phyloP scores from a whole-genome alignment of 257 asterid genomes.

The Solanum habrochaites region DNA sequence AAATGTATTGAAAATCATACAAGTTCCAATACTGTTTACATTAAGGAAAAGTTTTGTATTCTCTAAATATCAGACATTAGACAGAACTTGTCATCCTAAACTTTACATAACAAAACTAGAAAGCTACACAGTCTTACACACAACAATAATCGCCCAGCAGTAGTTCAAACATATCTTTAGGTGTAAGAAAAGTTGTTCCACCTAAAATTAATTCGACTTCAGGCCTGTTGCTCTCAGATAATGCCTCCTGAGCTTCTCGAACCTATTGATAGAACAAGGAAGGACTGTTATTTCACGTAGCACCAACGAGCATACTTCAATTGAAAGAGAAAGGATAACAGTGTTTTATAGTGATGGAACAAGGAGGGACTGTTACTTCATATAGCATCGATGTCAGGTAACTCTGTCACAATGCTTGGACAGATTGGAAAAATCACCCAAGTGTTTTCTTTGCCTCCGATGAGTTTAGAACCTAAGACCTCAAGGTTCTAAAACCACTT shows the following conservation, averaged over 20 bases:
- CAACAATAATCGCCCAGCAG: conserved; percentile 69
- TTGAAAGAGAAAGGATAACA: neutral
- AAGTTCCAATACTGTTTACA: neutral
- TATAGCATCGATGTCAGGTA: neutral
- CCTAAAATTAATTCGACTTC: conserved; percentile 70
- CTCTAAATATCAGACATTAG: neutral
- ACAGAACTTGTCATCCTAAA: neutral
- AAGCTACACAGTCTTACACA: conserved; percentile 14
- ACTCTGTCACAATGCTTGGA: neutral
- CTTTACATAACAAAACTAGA: neutral
- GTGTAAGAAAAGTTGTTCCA: conserved; percentile 91
- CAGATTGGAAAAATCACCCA: neutral
- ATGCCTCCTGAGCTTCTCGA: conserved; percentile 76
- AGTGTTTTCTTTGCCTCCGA: neutral
- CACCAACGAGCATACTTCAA: neutral
- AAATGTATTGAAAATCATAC: neutral
- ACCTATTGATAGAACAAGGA: conserved; percentile 31
- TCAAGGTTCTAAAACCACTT: neutral
- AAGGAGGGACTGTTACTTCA: neutral
- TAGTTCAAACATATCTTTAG: conserved; percentile 67
- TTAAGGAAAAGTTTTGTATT: neutral
- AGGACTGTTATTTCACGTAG: neutral
- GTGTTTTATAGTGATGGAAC: neutral
- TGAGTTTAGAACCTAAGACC: neutral
- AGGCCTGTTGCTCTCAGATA: conserved; percentile 71